Evolutionary conservation across 768 basidiomycete species (phyloP), one percentile per base, ranked within the genome.

Genomic region (Omphalotus guepiniiformis): DNA sequence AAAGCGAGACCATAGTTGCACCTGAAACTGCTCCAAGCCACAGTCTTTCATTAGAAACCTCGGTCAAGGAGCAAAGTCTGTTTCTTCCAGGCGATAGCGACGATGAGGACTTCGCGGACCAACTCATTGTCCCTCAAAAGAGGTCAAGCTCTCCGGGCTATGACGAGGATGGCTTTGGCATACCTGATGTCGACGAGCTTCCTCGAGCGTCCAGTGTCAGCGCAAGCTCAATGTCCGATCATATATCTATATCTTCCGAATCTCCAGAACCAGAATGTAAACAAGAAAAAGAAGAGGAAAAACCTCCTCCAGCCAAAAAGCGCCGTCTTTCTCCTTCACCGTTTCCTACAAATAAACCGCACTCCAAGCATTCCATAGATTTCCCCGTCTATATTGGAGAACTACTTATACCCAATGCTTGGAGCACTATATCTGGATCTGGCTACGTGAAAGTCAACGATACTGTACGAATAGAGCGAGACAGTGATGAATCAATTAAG

Each of bases 351-450:
- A n/a, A n/a, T n/a, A 42, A 36, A 47, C 18, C 52, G 55, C 50
- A 53, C 49, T 11, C 69, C 72, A 1, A 69, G 62, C 15, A 39
- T 15, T 18, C n/a, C n/a, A 47, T 28, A 21, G 15, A 22, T 4
- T 47, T 47, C 26, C 61, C 63, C 4, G 54, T 55, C 9, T 89
- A 85, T 57, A 55, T 90, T 22, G 88, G 88, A 9, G 83, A 82
- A 40, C 70, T 88, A 41, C 51, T 88, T 8, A 74, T 88, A 19
- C 73, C 76, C 18, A 83, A 86, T 56, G 88, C 85, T 8, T 90
- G 85, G 85, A 87, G 85, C 53, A 89, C 82, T 32, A 83, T 77
- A 12, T 83, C 78, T 40, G 88, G 88, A 1, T 79, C 74, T 55
- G 83, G 83, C 3, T 88, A 88, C 50, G 69, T 87, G 29, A 80